A percentile compares a stretch with the other conserved stretches of the same genome.
Evolutionary conservation across 1,284 basidiomycete genomes (phyloP).

Genomic region (Malassezia japonica): DNA sequence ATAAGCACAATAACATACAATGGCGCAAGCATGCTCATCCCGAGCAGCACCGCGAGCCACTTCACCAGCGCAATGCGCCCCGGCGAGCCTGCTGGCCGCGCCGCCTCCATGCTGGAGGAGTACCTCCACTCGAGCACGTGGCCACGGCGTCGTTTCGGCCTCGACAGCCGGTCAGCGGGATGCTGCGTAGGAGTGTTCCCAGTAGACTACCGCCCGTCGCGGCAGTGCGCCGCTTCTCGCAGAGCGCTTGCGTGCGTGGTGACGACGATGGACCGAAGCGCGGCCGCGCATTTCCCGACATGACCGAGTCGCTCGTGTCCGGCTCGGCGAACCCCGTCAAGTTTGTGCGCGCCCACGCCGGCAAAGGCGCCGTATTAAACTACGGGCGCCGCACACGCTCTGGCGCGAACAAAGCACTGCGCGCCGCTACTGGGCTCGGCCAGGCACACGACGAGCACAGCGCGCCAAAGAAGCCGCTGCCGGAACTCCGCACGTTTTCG

Average conservation of each 20-base stretch:
- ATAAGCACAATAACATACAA: conserved; percentile 6
- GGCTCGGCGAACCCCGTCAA: conserved; percentile 5
- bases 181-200: too few relatives aligned
- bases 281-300: too few relatives aligned
- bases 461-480: conserved; percentile 22
- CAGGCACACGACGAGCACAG: neutral
- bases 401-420: neutral
- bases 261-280: too few relatives aligned
- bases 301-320: conserved; percentile 10
- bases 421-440: neutral
- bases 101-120: too few relatives aligned
- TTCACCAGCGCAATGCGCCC: neutral
- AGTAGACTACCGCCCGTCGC: too few relatives aligned
- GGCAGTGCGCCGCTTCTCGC: too few relatives aligned
- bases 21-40: conserved; percentile 16
- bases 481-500: conserved; percentile 43
- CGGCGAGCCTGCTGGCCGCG: too few relatives aligned
- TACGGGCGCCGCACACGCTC: conserved; percentile 25
- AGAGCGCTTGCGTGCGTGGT: too few relatives aligned
- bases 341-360: conserved; percentile 29
- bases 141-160: too few relatives aligned
- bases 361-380: conserved; percentile 35
- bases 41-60: conserved; percentile 1
- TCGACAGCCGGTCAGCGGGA: too few relatives aligned
- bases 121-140: too few relatives aligned